Percentiles rank a stretch among this genome's conserved stretches.
These are phyloP conservation scores for Auricularia heimuer DNA, from an alignment of 768 basidiomycete genomes.

Conservation along the genomic window DNA sequence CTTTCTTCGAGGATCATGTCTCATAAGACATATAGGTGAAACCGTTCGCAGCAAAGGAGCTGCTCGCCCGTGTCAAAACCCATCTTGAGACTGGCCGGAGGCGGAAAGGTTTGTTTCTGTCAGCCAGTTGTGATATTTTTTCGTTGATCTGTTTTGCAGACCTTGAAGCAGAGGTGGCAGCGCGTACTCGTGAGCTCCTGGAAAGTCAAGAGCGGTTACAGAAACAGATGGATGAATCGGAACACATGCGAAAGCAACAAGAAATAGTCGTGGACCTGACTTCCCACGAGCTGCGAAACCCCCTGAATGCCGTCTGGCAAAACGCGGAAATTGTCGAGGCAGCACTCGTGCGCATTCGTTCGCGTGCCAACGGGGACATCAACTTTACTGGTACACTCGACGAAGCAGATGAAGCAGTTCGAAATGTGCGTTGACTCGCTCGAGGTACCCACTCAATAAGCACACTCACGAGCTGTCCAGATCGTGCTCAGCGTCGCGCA, in stretches of 20 bases:
- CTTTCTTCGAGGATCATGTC: neutral
- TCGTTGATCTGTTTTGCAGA: neutral
- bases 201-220: neutral
- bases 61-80: neutral
- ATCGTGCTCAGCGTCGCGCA: neutral
- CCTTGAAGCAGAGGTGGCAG: neutral
- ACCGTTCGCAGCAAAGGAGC: neutral
- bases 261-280: conserved; percentile 1
- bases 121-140: no score
- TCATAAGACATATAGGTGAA: neutral
- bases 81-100: neutral
- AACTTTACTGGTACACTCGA: neutral
- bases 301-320: neutral
- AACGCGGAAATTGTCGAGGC: neutral
- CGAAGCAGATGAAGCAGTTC: neutral
- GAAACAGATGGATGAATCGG: neutral
- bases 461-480: neutral
- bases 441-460: no score
- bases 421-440: neutral
- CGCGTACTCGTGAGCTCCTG: neutral
- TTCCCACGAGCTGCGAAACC: neutral
- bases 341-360: neutral
- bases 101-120: neutral
- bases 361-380: neutral
- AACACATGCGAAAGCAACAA: conserved; percentile 1